Conservation (phyloP, 116 monocot species). For the Posidonia oceanica region DNA sequence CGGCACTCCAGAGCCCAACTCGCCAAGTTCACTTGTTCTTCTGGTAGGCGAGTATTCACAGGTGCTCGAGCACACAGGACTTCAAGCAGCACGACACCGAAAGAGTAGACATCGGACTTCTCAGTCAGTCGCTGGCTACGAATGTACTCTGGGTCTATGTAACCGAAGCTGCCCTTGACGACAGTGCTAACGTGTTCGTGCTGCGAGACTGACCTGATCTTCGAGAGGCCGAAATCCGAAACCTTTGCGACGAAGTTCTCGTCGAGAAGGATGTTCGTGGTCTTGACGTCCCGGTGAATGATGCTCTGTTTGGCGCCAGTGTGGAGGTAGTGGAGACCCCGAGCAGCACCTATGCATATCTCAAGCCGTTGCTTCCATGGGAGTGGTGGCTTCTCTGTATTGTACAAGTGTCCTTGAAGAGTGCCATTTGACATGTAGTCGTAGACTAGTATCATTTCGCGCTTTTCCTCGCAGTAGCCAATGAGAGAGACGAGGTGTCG, state of each 20-base stretch:
- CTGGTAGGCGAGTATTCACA: too few species aligned
- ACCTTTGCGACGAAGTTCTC: background rate
- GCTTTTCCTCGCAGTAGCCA: background rate
- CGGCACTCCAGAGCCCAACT: too few species aligned
- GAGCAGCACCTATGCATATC: slow-evolving; percentile 5
- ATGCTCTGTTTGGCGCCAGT: background rate
- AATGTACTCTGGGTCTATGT: too few species aligned
- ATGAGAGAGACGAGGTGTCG: background rate
- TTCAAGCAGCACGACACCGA: too few species aligned
- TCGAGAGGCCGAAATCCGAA: background rate
- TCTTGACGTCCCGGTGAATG: background rate
- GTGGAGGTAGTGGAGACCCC: background rate
- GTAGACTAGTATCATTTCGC: slow-evolving; percentile 2
- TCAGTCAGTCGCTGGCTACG: too few species aligned
- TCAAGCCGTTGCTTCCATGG: background rate
- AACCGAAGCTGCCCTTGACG: too few species aligned
- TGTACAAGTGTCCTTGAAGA: background rate
- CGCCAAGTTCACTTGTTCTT: too few species aligned
- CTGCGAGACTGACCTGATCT: background rate
- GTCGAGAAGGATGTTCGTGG: background rate
- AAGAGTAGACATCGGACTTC: too few species aligned
- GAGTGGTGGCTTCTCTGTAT: background rate
- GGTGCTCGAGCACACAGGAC: too few species aligned
- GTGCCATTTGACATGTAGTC: background rate
- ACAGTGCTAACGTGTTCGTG: too few species aligned